Evolutionary conservation across 768 basidiomycete genomes (phyloP).

Genomic region (Leccinum fibrillosum): DNA sequence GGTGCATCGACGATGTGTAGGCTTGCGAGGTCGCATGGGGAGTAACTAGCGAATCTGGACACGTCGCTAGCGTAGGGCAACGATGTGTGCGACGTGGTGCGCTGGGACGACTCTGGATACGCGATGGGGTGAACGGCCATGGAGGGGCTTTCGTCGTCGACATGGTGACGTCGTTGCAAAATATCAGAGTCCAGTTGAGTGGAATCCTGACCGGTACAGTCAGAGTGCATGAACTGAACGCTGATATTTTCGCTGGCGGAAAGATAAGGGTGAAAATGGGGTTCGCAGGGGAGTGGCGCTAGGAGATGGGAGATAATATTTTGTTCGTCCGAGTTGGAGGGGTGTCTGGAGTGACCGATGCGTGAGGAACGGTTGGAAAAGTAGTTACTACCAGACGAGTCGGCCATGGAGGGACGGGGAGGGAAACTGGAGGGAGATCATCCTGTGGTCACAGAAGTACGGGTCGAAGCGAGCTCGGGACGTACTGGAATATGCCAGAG

Average conservation of each 20-base stretch:
- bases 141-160: constrained; percentile 4
- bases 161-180: constrained; percentile 15
- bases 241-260: constrained; percentile 25
- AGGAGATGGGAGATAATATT: constrained; percentile 19
- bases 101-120: constrained; percentile 32
- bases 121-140: constrained; percentile 3
- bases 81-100: constrained; percentile 24
- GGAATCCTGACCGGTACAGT: constrained; percentile 18
- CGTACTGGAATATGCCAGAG: constrained; percentile 19
- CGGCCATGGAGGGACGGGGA: constrained; percentile 17
- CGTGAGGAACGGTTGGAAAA: constrained; percentile 11
- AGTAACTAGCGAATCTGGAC: constrained; percentile 7
- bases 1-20: constrained; percentile 12
- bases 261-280: constrained; percentile 14
- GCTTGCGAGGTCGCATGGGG: constrained; percentile 11
- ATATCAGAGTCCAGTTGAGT: constrained; percentile 27
- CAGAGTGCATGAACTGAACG: constrained; percentile 28
- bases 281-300: constrained; percentile 13
- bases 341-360: constrained; percentile 9
- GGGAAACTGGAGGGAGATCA: constrained; percentile 19
- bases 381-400: constrained; percentile 16
- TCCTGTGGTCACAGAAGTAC: constrained; percentile 13
- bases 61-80: constrained; percentile 14
- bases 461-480: constrained; percentile 7
- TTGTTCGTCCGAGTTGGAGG: constrained; percentile 14